Percentiles rank a stretch among this genome's conserved stretches.
phyloP scores from a whole-genome alignment of 768 basidiomycete genomes.

The Tulasnella sp. region DNA sequence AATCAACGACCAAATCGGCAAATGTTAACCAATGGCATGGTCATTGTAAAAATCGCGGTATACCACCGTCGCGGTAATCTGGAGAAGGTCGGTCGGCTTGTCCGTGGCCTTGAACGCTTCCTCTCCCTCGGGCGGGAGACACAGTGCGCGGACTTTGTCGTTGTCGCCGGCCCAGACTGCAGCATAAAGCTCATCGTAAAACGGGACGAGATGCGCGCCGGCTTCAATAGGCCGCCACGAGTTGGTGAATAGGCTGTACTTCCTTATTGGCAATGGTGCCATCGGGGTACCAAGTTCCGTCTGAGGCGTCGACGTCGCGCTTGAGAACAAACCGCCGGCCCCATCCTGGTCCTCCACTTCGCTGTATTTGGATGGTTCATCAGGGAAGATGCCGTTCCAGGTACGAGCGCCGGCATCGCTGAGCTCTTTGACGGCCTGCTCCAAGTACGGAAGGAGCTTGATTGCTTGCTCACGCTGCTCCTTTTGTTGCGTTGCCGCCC shows the following conservation, averaged over 20 bases:
- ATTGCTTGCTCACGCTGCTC: constrained; percentile 21
- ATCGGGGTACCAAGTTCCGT: not conserved
- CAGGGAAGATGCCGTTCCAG: constrained; percentile 33
- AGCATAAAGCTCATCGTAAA: constrained; percentile 45
- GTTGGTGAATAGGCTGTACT: not conserved
- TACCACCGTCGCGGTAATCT: not conserved
- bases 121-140: constrained; percentile 34
- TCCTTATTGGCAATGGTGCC: not conserved
- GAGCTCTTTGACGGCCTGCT: constrained; percentile 29
- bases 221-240: not conserved
- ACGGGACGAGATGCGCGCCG: constrained; percentile 27
- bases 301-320: constrained; percentile 21
- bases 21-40: not conserved
- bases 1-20: not conserved
- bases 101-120: not conserved
- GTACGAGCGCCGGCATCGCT: constrained; percentile 31
- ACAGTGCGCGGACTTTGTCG: constrained; percentile 38
- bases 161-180: constrained; percentile 44
- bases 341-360: constrained; percentile 25
- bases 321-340: too few species aligned
- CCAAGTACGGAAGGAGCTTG: constrained; percentile 26
- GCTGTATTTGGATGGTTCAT: constrained; percentile 15
- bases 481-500: not conserved
- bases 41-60: constrained; percentile 20
- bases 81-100: not conserved